A percentile compares a stretch with the other conserved stretches of the same genome.
These are phyloP conservation scores for Solanum etuberosum DNA, from an alignment of 257 asterid species.

Conservation along the genomic window DNA sequence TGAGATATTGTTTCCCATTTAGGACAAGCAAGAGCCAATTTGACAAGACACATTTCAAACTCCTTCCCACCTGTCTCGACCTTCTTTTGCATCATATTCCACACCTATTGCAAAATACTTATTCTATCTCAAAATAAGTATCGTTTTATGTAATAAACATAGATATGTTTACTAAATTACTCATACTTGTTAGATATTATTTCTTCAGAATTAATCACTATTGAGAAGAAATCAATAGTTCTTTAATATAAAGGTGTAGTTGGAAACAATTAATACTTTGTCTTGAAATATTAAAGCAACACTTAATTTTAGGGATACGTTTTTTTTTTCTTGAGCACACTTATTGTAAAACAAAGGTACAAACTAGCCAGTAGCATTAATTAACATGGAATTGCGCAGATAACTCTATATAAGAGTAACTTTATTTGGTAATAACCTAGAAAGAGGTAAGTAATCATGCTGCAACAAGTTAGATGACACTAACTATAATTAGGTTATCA, in stretches of 20 bases:
- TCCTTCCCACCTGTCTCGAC: background rate
- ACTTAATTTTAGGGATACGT: too few species aligned
- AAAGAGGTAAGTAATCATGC: background rate
- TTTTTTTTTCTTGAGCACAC: too few species aligned
- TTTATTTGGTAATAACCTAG: background rate
- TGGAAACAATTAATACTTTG: background rate
- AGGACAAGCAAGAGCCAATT: background rate
- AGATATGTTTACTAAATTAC: too few species aligned
- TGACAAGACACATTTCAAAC: constrained; percentile 1
- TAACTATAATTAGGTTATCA: background rate
- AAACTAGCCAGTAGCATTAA: background rate
- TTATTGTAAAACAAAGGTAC: too few species aligned
- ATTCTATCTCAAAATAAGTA: background rate
- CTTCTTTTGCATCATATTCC: background rate
- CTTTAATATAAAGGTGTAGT: background rate
- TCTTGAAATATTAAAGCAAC: too few species aligned
- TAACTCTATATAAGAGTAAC: background rate
- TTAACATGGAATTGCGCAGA: background rate
- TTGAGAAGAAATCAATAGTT: too few species aligned
- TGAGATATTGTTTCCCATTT: background rate
- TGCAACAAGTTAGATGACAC: background rate
- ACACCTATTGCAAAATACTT: background rate
- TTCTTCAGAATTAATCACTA: background rate
- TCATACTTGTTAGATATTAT: too few species aligned
- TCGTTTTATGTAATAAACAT: too few species aligned